Base-by-base conservation (phyloP, 768 basidiomycete genomes). In the Hypholoma fasciculare region DNA sequence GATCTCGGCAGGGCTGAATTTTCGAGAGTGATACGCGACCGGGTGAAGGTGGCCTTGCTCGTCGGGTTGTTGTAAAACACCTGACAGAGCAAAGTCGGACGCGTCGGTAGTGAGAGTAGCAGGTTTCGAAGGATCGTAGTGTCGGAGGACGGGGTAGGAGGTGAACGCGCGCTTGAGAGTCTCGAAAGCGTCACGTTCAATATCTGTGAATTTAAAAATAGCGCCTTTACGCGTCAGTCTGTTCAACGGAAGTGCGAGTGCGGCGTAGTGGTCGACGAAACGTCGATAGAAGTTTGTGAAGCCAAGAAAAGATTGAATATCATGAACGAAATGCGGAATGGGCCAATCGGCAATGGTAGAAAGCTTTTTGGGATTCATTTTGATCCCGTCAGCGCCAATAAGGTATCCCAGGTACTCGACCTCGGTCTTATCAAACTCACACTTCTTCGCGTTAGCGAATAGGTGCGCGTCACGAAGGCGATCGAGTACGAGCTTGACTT, bases 251-350 rank as follows among this genome's bases (percentile, higher is more conserved):
- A 49, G 47, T 5, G 70, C 67, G 27, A 76, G 74, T 12, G 65
- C 11, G 3, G 74, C 66, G 59, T 70, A 81, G n/a, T 69, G 56
- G 16, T 63, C 4, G 16, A 81, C 76, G 65, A 81, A 81, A 0
- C 71, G 54, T 2, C 72, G 57, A 52, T 81, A 82, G 59, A 79
- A 82, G 63, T 80, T 81, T 3, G 67, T 62, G 56, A 82, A 80
- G 3, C 78, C 77, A 1, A 82, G 56, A 65, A 82, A 82, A 4
- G 65, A 65, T 65, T 75, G 74, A 14, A 49, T 30, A 13, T 82
- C 79, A 46, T 74, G 68, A 30, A 19, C 26, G 16, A 52, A 39
- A 49, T 13, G 26, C 27, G 63, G 65, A 40, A 13, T 49, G 0
- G 75, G 77, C 78, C 80, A 81, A 0, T 72, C 61, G 0, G 48